Evolutionary conservation across 78 protist genomes (phyloP), one percentile per base, ranked within the genome.

Genomic region (Creolimax fragrantissima): DNA sequence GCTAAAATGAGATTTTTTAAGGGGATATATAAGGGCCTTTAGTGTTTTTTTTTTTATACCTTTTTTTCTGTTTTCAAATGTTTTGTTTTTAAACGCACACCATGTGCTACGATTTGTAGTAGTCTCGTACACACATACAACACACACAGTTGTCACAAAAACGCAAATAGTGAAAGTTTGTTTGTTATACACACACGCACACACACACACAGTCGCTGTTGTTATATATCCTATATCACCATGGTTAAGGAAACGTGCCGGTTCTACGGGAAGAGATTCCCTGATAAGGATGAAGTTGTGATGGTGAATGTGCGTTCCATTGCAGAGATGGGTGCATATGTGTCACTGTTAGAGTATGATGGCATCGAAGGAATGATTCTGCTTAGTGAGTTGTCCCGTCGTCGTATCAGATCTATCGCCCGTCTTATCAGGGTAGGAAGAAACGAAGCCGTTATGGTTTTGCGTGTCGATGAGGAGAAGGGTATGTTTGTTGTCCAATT

Each of bases 391-490:
- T 94, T 99, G 36, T 95, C 99, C 2, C 89, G 99, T 3, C 92
- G 98, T 43, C 98, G 99, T 74, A 98, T 98, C 90, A 96, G 99
- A 90, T 96, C 99, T 4, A 91, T 99, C 84, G 89, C 95, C 89
- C 96, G 97, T 92, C 92, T 97, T 41, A 95, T 97, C 45, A 96
- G 97, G 43, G 99, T 96, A 5, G 99, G 98, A 32, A 81, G 95
- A 36, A 67, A 84, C n/a, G 99, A 98, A 93, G 97, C 94, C 6
- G 98, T 96, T 44, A 95, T 94, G 17, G 99, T 99, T 0, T 94
- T 99, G 47, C 96, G 99, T 42, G 99, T 99, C 47, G 99, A 99
- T 92, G 42, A 93, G 90, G 99, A 97, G 41, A 98, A 98, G 93
- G 98, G 98, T 92, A 6, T 42, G 74, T 58, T 58, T 24, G 74